Conservation (phyloP, 306 rosid genomes). For the Delonix regia region DNA sequence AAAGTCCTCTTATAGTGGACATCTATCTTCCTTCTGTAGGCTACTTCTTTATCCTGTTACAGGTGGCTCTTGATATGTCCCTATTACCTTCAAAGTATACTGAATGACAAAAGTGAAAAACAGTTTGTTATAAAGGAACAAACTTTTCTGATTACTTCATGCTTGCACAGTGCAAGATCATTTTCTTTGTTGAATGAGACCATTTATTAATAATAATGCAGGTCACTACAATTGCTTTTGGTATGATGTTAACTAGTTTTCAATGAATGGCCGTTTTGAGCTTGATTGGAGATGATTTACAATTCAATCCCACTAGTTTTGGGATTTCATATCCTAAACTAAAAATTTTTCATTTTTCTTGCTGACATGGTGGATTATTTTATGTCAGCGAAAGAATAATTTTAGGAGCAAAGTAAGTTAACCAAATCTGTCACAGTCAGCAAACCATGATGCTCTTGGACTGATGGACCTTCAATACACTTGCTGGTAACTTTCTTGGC, state of each 20-base stretch:
- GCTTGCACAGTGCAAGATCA: slow-evolving; percentile 22
- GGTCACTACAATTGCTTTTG: slow-evolving; percentile 25
- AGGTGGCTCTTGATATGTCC: slow-evolving; percentile 10
- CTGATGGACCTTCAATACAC: slow-evolving; percentile 27
- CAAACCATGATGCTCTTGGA: slow-evolving; percentile 26
- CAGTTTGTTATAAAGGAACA: neutral
- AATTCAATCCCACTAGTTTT: slow-evolving; percentile 24
- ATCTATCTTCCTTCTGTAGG: neutral
- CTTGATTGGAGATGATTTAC: slow-evolving; percentile 45
- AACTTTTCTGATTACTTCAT: slow-evolving; percentile 18
- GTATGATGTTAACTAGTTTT: slow-evolving; percentile 25
- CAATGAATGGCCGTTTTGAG: slow-evolving; percentile 43
- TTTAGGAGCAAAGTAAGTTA: slow-evolving; percentile 41
- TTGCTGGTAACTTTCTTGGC: slow-evolving; percentile 38
- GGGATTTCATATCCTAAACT: slow-evolving; percentile 36
- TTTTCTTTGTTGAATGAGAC: neutral
- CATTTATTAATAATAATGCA: slow-evolving; percentile 33
- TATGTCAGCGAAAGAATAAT: slow-evolving; percentile 45
- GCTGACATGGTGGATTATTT: slow-evolving; percentile 42
- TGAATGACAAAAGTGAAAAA: neutral
- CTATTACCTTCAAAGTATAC: neutral
- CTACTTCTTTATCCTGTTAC: neutral
- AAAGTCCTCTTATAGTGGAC: neutral
- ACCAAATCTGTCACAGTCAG: slow-evolving; percentile 40
- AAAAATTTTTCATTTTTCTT: slow-evolving; percentile 33